phyloP scores from a whole-genome alignment of 2,329 filamentous ascomycete species.

The Coniella lustricola region DNA sequence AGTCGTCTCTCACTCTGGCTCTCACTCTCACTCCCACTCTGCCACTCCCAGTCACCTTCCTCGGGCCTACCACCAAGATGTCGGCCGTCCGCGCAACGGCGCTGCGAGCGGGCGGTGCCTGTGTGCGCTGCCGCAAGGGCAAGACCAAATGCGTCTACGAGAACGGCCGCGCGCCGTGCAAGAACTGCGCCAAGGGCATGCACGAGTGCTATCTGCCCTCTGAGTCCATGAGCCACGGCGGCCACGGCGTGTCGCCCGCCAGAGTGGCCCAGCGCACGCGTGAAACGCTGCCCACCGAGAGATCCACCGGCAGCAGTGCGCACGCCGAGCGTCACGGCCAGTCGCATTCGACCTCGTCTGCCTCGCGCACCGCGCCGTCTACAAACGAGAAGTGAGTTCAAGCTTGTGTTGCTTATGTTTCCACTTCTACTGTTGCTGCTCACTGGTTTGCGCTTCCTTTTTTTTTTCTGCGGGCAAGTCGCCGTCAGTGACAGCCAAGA shows the following conservation, averaged over 20 bases:
- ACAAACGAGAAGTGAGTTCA: constrained; percentile 49
- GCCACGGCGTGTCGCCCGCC: constrained; percentile 52
- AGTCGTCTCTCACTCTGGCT: neutral
- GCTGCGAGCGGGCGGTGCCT: constrained; percentile 53
- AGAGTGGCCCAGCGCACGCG: constrained; percentile 44
- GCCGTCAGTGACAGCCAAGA: too few species aligned
- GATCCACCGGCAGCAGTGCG: constrained; percentile 36
- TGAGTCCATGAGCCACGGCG: constrained; percentile 50
- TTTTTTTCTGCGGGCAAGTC: too few species aligned
- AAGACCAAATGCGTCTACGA: constrained; percentile 60
- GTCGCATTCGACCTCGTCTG: constrained; percentile 31
- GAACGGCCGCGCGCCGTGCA: constrained; percentile 54
- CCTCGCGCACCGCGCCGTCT: constrained; percentile 40
- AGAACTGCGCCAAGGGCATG: constrained; percentile 58
- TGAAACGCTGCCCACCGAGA: constrained; percentile 48
- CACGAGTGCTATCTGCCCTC: constrained; percentile 57
- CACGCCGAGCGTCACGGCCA: constrained; percentile 35
- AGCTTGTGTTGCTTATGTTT: constrained; percentile 8
- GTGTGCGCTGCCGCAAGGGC: constrained; percentile 56
- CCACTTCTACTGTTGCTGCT: constrained; percentile 5
- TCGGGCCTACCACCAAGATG: constrained; percentile 27
- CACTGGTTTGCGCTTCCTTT: constrained; percentile 3
- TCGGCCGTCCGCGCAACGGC: constrained; percentile 50
- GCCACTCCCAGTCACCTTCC: neutral
- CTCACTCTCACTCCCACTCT: neutral